These are phyloP conservation scores for Heimioporus retisporus DNA, from an alignment of 1,284 basidiomycete genomes.

Conservation along the genomic window DNA sequence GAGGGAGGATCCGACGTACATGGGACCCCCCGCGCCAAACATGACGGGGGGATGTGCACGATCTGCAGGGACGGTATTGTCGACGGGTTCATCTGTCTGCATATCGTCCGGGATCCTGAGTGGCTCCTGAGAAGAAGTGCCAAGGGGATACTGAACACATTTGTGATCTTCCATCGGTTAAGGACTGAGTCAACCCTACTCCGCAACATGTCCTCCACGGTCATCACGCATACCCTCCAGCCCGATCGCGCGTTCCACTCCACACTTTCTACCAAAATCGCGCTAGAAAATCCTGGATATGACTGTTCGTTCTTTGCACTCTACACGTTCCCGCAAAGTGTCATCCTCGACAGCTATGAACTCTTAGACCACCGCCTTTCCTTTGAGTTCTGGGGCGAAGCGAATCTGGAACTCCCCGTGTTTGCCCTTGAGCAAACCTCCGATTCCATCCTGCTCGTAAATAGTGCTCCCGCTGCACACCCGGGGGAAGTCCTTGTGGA, in stretches of 20 bases:
- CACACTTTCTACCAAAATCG: slow-evolving; percentile 39
- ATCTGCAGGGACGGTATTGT: slow-evolving; percentile 26
- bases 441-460: slow-evolving; percentile 34
- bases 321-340: slow-evolving; percentile 36
- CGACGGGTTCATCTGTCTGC: slow-evolving; percentile 28
- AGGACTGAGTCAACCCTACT: neutral
- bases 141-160: slow-evolving; percentile 23
- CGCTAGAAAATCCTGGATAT: slow-evolving; percentile 16
- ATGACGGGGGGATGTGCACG: slow-evolving; percentile 33
- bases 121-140: slow-evolving; percentile 14
- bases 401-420: slow-evolving; percentile 44
- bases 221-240: slow-evolving; percentile 32
- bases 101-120: slow-evolving; percentile 43
- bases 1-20: slow-evolving; percentile 29
- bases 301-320: slow-evolving; percentile 38
- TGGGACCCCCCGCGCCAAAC: slow-evolving; percentile 45
- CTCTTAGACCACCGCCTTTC: slow-evolving; percentile 35
- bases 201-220: slow-evolving; percentile 23
- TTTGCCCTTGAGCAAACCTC: slow-evolving; percentile 39
- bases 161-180: slow-evolving; percentile 30
- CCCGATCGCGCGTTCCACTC: slow-evolving; percentile 42
- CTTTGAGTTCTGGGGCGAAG: slow-evolving; percentile 45
- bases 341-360: slow-evolving; percentile 44
- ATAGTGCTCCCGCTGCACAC: slow-evolving; percentile 20
- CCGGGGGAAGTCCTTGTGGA: slow-evolving; percentile 24